These are phyloP conservation scores for Mycena citricolor DNA, from an alignment of 1,284 basidiomycete genomes.

Conservation along the genomic window DNA sequence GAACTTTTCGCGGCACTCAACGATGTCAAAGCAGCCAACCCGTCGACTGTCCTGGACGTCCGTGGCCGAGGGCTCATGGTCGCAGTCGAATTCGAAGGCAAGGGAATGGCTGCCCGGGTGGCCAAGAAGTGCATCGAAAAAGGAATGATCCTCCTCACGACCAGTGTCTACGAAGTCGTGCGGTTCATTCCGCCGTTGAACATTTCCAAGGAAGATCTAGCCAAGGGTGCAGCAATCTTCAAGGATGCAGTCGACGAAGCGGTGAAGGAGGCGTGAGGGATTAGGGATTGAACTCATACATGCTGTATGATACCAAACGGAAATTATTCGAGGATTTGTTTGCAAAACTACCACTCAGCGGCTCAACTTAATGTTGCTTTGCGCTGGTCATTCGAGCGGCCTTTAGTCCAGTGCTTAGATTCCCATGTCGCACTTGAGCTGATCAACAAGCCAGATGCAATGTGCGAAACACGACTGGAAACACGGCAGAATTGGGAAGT, in stretches of 20 bases:
- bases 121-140: conserved; percentile 81
- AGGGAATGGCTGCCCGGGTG: conserved; percentile 72
- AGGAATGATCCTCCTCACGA: conserved; percentile 79
- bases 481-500: too few relatives aligned
- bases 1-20: conserved; percentile 71
- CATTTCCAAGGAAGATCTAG: conserved; percentile 41
- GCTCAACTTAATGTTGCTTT: too few relatives aligned
- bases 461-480: too few relatives aligned
- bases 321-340: too few relatives aligned
- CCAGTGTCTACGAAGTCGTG: conserved; percentile 77
- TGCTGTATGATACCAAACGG: background rate
- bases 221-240: conserved; percentile 45
- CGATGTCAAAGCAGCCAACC: conserved; percentile 47
- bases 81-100: conserved; percentile 77
- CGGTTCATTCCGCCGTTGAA: conserved; percentile 63
- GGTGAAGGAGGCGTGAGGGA: conserved; percentile 37
- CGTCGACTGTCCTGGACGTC: conserved; percentile 69
- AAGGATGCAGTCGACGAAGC: conserved; percentile 43
- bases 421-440: too few relatives aligned
- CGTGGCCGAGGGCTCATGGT: conserved; percentile 82
- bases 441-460: too few relatives aligned
- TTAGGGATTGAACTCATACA: background rate
- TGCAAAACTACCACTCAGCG: too few relatives aligned
- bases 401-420: too few relatives aligned
- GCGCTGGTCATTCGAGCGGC: too few relatives aligned